A percentile compares a stretch with the other conserved stretches of the same genome.
Evolutionary conservation across 768 basidiomycete species (phyloP).

Genomic region (Tylopilus intermedius): DNA sequence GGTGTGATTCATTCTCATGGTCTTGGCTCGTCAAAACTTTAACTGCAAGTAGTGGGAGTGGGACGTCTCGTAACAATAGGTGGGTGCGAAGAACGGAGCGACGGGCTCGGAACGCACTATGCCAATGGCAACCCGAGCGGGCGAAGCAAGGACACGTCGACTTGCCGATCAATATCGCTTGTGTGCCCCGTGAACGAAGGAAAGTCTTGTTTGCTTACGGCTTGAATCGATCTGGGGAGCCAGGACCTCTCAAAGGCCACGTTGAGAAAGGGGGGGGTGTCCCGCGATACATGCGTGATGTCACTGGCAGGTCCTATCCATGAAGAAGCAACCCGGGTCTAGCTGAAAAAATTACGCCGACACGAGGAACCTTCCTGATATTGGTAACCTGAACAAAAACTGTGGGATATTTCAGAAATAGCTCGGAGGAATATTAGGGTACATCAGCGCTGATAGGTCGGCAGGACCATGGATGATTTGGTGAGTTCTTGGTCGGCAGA

Average conservation of each 20-base stretch:
- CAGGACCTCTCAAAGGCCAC: background rate
- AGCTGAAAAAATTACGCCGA: background rate
- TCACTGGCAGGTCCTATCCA: background rate
- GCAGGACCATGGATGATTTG: conserved; percentile 1
- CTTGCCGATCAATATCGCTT: background rate
- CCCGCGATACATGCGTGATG: conserved; percentile 2
- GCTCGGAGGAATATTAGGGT: background rate
- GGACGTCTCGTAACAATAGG: conserved; percentile 15
- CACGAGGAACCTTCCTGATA: conserved; percentile 4
- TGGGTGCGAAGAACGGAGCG: conserved; percentile 1
- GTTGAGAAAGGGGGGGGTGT: conserved; percentile 2
- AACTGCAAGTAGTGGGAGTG: conserved; percentile 9
- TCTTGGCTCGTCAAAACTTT: conserved; percentile 13
- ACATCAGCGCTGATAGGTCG: conserved; percentile 7
- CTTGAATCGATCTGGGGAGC: background rate
- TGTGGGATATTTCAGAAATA: conserved; percentile 12
- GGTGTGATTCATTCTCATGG: conserved; percentile 20
- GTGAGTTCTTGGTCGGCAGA: conserved; percentile 7
- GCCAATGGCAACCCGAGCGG: background rate
- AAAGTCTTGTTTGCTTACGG: background rate
- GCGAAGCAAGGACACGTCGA: background rate
- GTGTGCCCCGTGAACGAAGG: background rate
- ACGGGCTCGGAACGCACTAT: background rate
- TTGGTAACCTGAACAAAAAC: conserved; percentile 17
- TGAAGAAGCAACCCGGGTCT: background rate